Evolutionary conservation across 768 basidiomycete genomes (phyloP).

Genomic region (Tephrocybe rancida): DNA sequence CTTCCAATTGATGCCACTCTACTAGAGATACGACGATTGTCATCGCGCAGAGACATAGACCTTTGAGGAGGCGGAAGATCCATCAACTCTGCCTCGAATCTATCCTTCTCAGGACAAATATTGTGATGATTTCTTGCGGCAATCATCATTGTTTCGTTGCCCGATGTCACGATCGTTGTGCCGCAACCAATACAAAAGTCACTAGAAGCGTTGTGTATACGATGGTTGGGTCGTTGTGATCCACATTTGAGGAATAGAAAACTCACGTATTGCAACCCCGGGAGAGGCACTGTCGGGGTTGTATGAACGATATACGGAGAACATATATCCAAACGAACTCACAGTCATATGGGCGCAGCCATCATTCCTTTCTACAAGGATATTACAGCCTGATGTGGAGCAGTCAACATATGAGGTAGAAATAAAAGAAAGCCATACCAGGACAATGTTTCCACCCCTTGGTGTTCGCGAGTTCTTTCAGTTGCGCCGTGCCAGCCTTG

Average conservation of each 20-base stretch:
- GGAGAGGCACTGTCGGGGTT: conserved; percentile 44
- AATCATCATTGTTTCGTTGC: no score
- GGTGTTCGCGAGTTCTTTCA: conserved; percentile 50
- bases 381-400: conserved; percentile 39
- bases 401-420: conserved; percentile 6
- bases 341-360: conserved; percentile 66
- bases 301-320: no score
- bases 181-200: conserved; percentile 62
- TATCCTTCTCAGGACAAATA: no score
- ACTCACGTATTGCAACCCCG: conserved; percentile 55
- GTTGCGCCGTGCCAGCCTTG: conserved; percentile 50
- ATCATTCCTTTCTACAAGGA: conserved; percentile 47
- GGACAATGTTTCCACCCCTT: conserved; percentile 67
- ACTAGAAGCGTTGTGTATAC: no score
- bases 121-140: conserved; percentile 38
- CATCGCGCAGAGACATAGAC: no score
- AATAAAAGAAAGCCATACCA: conserved; percentile 29
- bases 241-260: neutral
- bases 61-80: no score
- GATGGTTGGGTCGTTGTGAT: neutral
- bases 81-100: no score
- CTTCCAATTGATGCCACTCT: no score
- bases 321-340: conserved; percentile 24
- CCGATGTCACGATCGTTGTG: no score
- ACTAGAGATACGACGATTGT: no score